Evolutionary conservation across 768 basidiomycete species (phyloP).

Genomic region (Xanthoconium stramineum): DNA sequence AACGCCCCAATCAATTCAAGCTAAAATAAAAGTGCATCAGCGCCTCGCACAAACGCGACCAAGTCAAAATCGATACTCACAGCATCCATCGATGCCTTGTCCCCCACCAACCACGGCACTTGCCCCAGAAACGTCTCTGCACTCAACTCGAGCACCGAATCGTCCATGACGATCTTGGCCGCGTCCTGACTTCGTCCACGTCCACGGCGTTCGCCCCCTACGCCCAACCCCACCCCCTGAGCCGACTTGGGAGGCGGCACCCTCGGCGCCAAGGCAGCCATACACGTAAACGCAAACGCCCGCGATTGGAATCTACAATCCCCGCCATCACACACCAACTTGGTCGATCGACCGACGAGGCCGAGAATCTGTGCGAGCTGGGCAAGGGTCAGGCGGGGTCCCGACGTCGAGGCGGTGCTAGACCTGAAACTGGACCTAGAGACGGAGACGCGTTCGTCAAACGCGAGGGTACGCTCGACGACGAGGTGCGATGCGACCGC

Average conservation of each 20-base stretch:
- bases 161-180: not conserved
- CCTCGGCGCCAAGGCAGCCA: constrained; percentile 3
- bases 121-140: constrained; percentile 10
- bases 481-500: not conserved
- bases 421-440: too few relatives aligned
- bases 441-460: not conserved
- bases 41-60: too few relatives aligned
- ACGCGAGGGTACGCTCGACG: constrained; percentile 8
- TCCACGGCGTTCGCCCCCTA: too few relatives aligned
- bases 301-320: constrained; percentile 16
- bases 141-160: constrained; percentile 11
- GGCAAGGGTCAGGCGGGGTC: not conserved
- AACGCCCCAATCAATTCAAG: not conserved
- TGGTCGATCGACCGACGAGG: constrained; percentile 6
- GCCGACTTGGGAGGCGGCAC: not conserved
- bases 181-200: too few relatives aligned
- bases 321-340: constrained; percentile 4
- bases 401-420: not conserved
- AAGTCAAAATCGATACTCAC: constrained; percentile 1
- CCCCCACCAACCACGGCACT: not conserved
- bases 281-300: constrained; percentile 12
- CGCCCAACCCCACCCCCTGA: not conserved
- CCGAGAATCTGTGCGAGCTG: not conserved
- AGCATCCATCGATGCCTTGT: not conserved
- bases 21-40: not conserved